A percentile compares a stretch with the other conserved stretches of the same genome.
phyloP scores from a whole-genome alignment of 805 yeast species.

The Wickerhamiella allomyrinae region DNA sequence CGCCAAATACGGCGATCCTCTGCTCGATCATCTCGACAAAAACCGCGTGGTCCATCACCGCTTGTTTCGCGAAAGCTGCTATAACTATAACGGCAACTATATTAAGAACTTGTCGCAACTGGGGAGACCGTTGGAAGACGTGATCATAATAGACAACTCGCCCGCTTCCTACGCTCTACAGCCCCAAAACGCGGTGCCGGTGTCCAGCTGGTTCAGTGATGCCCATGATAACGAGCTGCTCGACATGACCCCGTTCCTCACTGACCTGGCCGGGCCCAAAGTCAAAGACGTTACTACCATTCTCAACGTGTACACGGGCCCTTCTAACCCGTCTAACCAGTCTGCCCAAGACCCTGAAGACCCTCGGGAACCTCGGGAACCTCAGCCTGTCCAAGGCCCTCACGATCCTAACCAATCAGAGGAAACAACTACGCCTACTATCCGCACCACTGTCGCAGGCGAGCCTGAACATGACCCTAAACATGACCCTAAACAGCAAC shows the following conservation, averaged over 20 bases:
- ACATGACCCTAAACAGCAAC: too few species aligned
- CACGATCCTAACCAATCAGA: too few species aligned
- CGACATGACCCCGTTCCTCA: conserved; percentile 80
- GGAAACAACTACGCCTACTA: too few species aligned
- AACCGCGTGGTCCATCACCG: conserved; percentile 71
- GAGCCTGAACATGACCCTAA: too few species aligned
- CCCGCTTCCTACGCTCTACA: conserved; percentile 97
- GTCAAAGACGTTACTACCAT: conserved; percentile 81
- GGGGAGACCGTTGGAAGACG: conserved; percentile 77
- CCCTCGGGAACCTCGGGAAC: too few species aligned
- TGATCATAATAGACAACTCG: conserved; percentile 88
- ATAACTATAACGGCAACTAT: conserved; percentile 84
- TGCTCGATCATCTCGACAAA: conserved; percentile 76
- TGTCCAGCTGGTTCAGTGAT: conserved; percentile 96
- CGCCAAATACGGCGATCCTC: conserved; percentile 89
- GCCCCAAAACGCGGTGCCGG: conserved; percentile 95
- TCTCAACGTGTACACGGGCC: conserved; percentile 35
- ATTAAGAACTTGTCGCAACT: conserved; percentile 87
- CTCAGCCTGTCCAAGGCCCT: too few species aligned
- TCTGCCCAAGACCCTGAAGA: too few species aligned
- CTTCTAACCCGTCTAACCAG: too few species aligned
- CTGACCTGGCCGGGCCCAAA: conserved; percentile 56
- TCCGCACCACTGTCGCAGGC: too few species aligned
- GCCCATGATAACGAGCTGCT: conserved; percentile 90
- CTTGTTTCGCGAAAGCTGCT: conserved; percentile 87